Evolutionary conservation across 2,329 filamentous ascomycete species (phyloP), one percentile per base, ranked within the genome.

Genomic region (Colletotrichum costaricense): DNA sequence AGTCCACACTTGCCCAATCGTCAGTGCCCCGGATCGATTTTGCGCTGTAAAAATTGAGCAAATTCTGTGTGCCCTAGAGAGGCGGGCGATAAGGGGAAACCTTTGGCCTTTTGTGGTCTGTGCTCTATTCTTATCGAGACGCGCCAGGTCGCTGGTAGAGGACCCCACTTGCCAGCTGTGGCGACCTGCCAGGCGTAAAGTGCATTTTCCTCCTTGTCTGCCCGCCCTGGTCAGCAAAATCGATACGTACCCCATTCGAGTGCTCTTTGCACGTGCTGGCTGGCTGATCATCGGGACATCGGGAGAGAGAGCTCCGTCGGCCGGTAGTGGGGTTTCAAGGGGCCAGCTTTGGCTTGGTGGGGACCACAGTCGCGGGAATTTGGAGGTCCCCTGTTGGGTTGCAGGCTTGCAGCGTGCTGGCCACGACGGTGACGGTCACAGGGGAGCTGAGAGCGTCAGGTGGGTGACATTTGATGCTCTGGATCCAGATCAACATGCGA

Each of bases 381-480:
- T 22, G 60, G 28, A 54, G 42, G 60, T 54, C 28, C 60, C 60
- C 52, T 46, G 46, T 63, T 16, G 60, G 16, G 60, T 54, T 63
- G 46, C 42, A 28, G 52, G 33, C 42, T 49, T 22, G 16, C 42
- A 49, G 42, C 42, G 42, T 22, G 28, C 28, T 14, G 42, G 65
- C 57, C 33, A 55, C n/a, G 60, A 54, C 42, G 33, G n/a, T 65
- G 16, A 26, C 42, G 52, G 65, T 69, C 64, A 69, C 59, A 64
- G 54, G 67, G 42, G n/a, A 65, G 55, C 60, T 65, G 26, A 73
- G 56, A 35, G 46, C 56, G 67, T 70, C 67, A 73, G 70, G 60
- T 46, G 67, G 42, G 46, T 70, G 33, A 56, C 67, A 70, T 52
- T 62, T 62, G 22, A 30, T 55, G 28, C 22, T 63, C 4, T 12